phyloP scores from a whole-genome alignment of 345 rosid species.

The Eucalyptus regnans region DNA sequence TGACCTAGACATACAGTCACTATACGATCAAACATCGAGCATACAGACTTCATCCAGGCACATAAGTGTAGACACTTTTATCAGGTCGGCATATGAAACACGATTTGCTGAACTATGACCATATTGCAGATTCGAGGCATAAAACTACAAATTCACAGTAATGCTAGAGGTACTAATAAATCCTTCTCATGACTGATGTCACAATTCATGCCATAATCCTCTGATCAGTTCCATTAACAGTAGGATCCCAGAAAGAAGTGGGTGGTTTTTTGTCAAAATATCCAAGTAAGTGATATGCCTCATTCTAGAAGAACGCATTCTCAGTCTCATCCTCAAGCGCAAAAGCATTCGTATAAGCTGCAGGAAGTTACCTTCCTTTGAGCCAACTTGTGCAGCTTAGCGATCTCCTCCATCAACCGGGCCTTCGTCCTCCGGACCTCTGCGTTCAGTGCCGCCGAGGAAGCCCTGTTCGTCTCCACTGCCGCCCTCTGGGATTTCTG shows the following conservation, averaged over 20 bases:
- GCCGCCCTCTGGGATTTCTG: slow-evolving; percentile 63
- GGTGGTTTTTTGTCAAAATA: not conserved
- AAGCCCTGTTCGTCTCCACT: slow-evolving; percentile 52
- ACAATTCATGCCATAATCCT: not conserved
- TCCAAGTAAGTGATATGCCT: not conserved
- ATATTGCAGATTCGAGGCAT: not conserved
- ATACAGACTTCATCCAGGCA: not conserved
- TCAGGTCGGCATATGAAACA: not conserved
- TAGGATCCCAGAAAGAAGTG: not conserved
- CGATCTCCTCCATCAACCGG: slow-evolving; percentile 51
- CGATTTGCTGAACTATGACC: not conserved
- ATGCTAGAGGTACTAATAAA: not conserved
- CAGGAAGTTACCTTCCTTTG: slow-evolving; percentile 38
- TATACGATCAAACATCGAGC: not conserved
- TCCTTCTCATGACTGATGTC: not conserved
- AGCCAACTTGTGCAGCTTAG: slow-evolving; percentile 58
- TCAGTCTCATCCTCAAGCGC: not conserved
- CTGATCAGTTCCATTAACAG: not conserved
- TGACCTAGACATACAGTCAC: not conserved
- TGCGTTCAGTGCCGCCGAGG: slow-evolving; percentile 56
- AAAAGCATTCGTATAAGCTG: not conserved
- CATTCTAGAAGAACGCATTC: not conserved
- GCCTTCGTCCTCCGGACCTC: slow-evolving; percentile 74
- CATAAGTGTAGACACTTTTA: not conserved
- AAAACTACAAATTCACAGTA: not conserved